A percentile compares a stretch with the other conserved stretches of the same genome.
Evolutionary conservation across 140 eudicot species (phyloP).

Genomic region (Senecio squalidus): DNA sequence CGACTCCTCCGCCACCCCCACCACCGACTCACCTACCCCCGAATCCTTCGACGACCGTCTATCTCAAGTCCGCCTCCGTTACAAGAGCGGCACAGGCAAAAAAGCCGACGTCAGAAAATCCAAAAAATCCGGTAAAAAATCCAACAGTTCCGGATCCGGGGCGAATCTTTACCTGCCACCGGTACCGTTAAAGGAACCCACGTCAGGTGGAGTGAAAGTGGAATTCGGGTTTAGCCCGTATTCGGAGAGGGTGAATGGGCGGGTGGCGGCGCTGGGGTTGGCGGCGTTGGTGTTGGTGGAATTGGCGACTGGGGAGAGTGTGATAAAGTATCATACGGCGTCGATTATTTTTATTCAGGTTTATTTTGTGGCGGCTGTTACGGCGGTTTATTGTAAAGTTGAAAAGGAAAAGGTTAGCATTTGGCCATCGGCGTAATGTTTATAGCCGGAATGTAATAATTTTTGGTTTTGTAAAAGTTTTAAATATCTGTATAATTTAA

Average conservation of each 20-base stretch:
- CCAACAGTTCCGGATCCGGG: conserved; percentile 30
- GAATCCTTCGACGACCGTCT: conserved; percentile 68
- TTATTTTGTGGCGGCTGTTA: conserved; percentile 74
- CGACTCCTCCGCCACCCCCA: conserved; percentile 27
- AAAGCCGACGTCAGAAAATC: conserved; percentile 73
- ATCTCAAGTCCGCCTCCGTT: conserved; percentile 60
- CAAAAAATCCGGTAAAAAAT: conserved; percentile 53
- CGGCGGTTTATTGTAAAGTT: conserved; percentile 63
- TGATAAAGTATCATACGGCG: conserved; percentile 69
- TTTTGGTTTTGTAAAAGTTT: too few species aligned
- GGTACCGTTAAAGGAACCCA: conserved; percentile 73
- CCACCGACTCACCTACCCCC: conserved; percentile 34
- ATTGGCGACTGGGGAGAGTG: conserved; percentile 82
- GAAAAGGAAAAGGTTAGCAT: conserved; percentile 84
- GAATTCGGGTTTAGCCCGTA: conserved; percentile 94
- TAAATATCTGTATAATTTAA: too few species aligned
- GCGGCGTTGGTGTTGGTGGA: conserved; percentile 83
- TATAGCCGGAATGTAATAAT: too few species aligned
- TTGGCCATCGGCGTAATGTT: conserved; percentile 51
- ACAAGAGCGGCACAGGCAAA: conserved; percentile 72
- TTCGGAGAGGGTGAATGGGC: conserved; percentile 83
- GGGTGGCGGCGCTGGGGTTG: conserved; percentile 69
- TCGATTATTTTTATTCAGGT: conserved; percentile 70
- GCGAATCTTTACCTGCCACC: conserved; percentile 60
- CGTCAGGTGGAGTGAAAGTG: conserved; percentile 73